Conservation (phyloP, 768 basidiomycete species). For the Mycena epipterygia region DNA sequence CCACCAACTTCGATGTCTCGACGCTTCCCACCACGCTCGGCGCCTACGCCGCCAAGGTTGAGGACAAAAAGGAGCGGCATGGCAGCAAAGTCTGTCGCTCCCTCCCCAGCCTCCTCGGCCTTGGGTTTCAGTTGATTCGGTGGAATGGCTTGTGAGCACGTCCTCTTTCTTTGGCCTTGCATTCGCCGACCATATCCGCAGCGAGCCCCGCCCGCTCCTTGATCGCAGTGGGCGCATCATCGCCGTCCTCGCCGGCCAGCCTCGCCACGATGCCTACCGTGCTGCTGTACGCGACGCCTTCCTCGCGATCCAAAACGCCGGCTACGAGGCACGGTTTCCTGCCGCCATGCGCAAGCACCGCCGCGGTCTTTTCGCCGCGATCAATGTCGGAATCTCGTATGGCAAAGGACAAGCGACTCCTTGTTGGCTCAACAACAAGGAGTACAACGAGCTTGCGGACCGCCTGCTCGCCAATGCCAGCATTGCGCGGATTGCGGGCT, state of each 20-base stretch:
- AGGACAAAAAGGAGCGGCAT: not conserved
- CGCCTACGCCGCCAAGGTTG: not conserved
- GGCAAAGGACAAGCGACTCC: not conserved
- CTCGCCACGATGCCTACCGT: not conserved
- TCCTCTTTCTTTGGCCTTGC: not conserved
- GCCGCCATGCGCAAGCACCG: not conserved
- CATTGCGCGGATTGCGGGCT: not conserved
- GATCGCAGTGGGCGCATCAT: slow-evolving; percentile 23
- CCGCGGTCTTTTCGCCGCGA: slow-evolving; percentile 2
- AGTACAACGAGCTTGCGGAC: not conserved
- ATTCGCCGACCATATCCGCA: not conserved
- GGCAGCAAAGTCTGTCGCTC: not conserved
- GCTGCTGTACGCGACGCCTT: not conserved
- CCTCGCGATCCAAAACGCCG: not conserved
- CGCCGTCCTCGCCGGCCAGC: slow-evolving; percentile 22
- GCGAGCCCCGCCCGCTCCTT: slow-evolving; percentile 10
- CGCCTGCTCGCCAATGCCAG: not conserved
- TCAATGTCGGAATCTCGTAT: slow-evolving; percentile 5
- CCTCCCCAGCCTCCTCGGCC: not conserved
- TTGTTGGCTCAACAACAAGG: not conserved
- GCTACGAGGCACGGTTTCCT: not conserved
- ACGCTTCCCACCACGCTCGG: not conserved
- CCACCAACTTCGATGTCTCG: not conserved
- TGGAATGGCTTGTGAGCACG: not conserved
- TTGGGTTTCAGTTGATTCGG: not conserved